These are phyloP conservation scores for Backusella circina DNA, from an alignment of 192 early-diverging fungal genomes.

Conservation along the genomic window DNA sequence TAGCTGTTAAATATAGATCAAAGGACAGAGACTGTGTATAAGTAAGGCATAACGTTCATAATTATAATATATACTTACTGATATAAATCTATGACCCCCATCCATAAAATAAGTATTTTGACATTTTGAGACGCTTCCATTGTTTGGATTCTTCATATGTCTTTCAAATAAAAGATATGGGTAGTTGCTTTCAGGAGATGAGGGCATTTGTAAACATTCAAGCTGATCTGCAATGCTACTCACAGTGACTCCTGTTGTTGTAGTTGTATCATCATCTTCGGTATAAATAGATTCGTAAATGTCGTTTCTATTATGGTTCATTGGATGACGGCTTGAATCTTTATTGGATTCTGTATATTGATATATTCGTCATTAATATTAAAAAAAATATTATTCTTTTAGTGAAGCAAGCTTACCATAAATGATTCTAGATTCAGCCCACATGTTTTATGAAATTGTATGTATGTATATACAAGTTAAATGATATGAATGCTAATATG, in stretches of 20 bases:
- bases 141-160: constrained; percentile 15
- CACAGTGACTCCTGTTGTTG: constrained; percentile 4
- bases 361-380: not conserved
- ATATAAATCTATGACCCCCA: constrained; percentile 35
- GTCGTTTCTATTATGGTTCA: not conserved
- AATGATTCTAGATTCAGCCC: not conserved
- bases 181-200: not conserved
- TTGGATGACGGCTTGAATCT: not conserved
- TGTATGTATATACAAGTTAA: not conserved
- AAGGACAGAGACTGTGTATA: not conserved
- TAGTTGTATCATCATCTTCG: constrained; percentile 12
- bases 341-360: not conserved
- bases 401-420: not conserved
- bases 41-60: not conserved
- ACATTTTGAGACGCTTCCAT: constrained; percentile 16
- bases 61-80: constrained; percentile 19
- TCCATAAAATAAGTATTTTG: constrained; percentile 38
- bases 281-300: not conserved
- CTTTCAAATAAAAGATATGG: not conserved
- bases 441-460: not conserved
- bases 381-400: not conserved
- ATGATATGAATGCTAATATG: not conserved
- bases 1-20: constrained; percentile 8
- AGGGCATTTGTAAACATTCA: constrained; percentile 6
- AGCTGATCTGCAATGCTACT: constrained; percentile 1